Evolutionary conservation across 306 rosid species (phyloP), one percentile per base, ranked within the genome.

Genomic region (Trifolium subterraneum): DNA sequence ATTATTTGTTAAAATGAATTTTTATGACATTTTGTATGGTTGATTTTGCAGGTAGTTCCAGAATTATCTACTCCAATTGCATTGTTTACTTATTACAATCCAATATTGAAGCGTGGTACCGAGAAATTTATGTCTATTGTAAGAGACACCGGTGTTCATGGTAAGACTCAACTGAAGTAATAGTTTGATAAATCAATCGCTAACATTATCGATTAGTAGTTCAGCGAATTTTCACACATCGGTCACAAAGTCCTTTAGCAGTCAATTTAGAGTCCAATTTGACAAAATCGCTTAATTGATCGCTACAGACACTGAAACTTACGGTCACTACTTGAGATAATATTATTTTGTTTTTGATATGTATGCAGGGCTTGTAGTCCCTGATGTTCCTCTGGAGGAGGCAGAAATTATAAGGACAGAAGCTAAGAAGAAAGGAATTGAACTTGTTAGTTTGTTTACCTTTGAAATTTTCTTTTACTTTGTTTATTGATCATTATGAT

Each of bases 361-460:
- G 70, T 22, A 51, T 81, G 80, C 75, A 90, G 98, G 98, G 68
- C 93, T 94, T 72, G 96, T 94, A 69, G 96, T 94, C 72, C 97
- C 98, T 7, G 98, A 94, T 78, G 97, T 94, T 76, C 97, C 98
- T 50, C 80, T 91, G 58, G 98, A 92, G 78, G 97, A 91, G 86
- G 86, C 97, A 1, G 83, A 78, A 22, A 59, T 31, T 78, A 62
- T 94, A 82, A 88, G 97, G 83, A 67, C 42, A 38, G 96, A 91
- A 87, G 97, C 98, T 72, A 72, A 66, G 81, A 89, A 91, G 72
- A 31, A 91, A 75, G 80, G 87, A 51, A 87, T 94, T 67, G 97
- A 94, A 77, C 78, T 94, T 93, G 99, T 94, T 78, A 76, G 83
- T 79, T 7, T 4, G 6, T 14, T 56, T 78, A 60, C 72, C 74